phyloP scores from a whole-genome alignment of 768 basidiomycete genomes.

The Leccinum uliginosum region DNA sequence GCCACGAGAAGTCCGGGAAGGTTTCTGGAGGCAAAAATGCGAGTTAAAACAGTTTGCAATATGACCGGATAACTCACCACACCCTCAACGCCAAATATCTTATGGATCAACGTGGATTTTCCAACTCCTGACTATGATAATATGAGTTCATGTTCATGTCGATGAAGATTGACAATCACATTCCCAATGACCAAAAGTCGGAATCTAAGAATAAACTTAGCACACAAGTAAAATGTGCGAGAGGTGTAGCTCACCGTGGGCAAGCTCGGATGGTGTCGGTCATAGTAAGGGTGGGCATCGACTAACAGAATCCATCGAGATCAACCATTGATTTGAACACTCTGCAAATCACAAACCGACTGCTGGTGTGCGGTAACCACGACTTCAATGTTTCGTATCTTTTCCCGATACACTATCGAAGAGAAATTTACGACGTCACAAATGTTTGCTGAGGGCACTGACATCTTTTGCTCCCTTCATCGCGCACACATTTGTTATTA shows the following conservation, averaged over 20 bases:
- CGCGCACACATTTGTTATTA: neutral
- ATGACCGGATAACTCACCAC: neutral
- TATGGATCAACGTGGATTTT: conserved; percentile 2
- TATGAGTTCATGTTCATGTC: neutral
- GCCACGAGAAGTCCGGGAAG: neutral
- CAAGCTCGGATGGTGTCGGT: neutral
- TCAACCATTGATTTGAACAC: too few relatives aligned
- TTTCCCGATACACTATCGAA: conserved; percentile 6
- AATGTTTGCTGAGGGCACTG: neutral
- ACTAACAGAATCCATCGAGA: neutral
- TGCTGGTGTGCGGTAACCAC: conserved; percentile 1
- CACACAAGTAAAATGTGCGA: neutral
- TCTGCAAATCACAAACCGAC: neutral
- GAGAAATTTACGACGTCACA: neutral
- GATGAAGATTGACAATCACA: neutral
- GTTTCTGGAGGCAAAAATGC: neutral
- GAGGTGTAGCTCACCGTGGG: neutral
- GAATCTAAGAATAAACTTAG: conserved; percentile 4
- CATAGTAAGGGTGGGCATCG: neutral
- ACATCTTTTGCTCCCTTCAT: conserved; percentile 4
- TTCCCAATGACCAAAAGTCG: conserved; percentile 15
- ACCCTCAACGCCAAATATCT: too few relatives aligned
- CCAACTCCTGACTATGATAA: conserved; percentile 12
- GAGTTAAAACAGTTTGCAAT: neutral
- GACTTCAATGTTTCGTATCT: conserved; percentile 5